Evolutionary conservation across 352 stramenopile genomes (phyloP).

Genomic region (Pythium brachiatum): DNA sequence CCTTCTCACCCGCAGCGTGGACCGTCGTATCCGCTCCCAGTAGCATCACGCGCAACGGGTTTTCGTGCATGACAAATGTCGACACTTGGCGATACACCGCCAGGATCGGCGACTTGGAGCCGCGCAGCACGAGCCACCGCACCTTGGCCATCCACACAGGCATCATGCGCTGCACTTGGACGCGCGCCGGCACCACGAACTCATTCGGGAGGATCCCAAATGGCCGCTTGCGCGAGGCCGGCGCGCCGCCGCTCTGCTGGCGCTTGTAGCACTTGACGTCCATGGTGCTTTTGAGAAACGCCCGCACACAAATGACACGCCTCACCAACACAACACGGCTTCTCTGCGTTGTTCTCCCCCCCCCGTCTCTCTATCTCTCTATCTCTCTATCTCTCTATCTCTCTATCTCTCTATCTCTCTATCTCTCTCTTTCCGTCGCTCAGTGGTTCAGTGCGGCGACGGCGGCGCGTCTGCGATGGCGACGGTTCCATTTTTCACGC

Average conservation of each 20-base stretch:
- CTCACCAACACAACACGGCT: background rate
- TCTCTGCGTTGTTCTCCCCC: background rate
- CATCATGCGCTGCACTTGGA: constrained; percentile 48
- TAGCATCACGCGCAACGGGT: constrained; percentile 51
- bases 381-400: background rate
- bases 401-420: background rate
- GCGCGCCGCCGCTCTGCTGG: constrained; percentile 12
- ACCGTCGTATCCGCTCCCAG: constrained; percentile 50
- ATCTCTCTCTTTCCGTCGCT: background rate
- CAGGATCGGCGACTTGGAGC: constrained; percentile 57
- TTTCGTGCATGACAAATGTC: constrained; percentile 31
- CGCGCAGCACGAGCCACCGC: constrained; percentile 58
- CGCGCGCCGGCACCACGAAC: constrained; percentile 42
- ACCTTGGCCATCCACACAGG: constrained; percentile 51
- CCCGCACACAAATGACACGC: background rate
- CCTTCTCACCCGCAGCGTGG: constrained; percentile 38
- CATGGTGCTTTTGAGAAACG: constrained; percentile 1
- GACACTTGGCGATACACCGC: constrained; percentile 45
- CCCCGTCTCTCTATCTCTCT: background rate
- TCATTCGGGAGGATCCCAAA: constrained; percentile 45
- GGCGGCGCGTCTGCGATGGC: background rate
- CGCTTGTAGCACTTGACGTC: constrained; percentile 20
- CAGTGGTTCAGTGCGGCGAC: background rate
- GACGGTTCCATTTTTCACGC: constrained; percentile 6
- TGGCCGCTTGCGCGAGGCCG: constrained; percentile 15